Evolutionary conservation across 2,329 filamentous ascomycete species (phyloP).

Genomic region (Diaporthe nobilis): DNA sequence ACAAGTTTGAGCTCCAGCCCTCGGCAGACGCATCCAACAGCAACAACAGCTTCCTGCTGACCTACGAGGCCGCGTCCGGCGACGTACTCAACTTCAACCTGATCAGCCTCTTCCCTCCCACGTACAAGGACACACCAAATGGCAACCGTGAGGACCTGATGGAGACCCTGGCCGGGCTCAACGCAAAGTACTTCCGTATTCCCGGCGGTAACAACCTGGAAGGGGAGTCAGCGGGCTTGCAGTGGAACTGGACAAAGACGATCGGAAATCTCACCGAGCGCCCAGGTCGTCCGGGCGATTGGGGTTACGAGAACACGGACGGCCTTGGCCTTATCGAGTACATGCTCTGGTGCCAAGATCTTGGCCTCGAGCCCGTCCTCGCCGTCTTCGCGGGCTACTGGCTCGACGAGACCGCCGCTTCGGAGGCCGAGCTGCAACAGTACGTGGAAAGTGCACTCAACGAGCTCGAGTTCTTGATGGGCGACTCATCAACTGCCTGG

Average conservation of each 20-base stretch:
- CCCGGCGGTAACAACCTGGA: conserved; percentile 42
- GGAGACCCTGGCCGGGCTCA: conserved; percentile 38
- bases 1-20: conserved; percentile 61
- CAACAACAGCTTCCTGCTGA: conserved; percentile 40
- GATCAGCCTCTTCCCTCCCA: conserved; percentile 41
- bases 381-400: conserved; percentile 63
- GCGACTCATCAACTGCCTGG: conserved; percentile 58
- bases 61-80: conserved; percentile 36
- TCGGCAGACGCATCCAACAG: conserved; percentile 60
- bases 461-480: conserved; percentile 67
- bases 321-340: conserved; percentile 67
- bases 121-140: conserved; percentile 65
- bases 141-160: conserved; percentile 53
- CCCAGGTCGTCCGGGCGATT: conserved; percentile 56
- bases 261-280: conserved; percentile 55
- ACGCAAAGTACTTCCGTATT: conserved; percentile 41
- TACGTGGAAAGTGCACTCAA: conserved; percentile 64
- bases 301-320: conserved; percentile 60
- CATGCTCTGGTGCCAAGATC: conserved; percentile 48
- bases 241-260: conserved; percentile 53
- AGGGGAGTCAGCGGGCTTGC: conserved; percentile 28
- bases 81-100: conserved; percentile 39
- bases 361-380: conserved; percentile 49
- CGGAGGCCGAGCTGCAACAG: conserved; percentile 58
- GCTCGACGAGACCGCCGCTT: conserved; percentile 55